Evolutionary conservation across 1,284 basidiomycete species (phyloP), one percentile per base, ranked within the genome.

Genomic region (Xerocomus nothofagi): DNA sequence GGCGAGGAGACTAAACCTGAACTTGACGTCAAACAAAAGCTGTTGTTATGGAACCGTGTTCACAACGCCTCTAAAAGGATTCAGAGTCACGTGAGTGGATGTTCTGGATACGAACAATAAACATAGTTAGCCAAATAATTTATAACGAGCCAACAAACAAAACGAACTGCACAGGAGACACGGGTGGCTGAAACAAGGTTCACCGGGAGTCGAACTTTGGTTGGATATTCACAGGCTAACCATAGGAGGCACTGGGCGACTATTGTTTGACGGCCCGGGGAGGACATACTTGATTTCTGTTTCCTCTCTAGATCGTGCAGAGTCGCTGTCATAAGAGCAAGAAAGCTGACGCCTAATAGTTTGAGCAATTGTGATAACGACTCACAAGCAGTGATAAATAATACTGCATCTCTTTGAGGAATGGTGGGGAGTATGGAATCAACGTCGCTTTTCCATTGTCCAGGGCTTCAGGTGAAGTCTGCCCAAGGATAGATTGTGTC

Each of bases 391-490:
- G 17, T 17, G 29, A 24, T 21, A 12, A 24, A 29, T 10, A 18
- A 20, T 23, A 34, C 12, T n/a, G 10, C 4, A 29, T 39, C 23
- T 5, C n/a, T 31, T 32, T 3, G 12, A 21, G 18, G 40, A 20
- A 38, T 29, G 21, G 17, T 20, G 15, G 27, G 29, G n/a, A 33
- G 11, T 31, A 12, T 40, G 32, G 30, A n/a, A 12, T 39, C 36
- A 49, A 27, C 18, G 18, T 37, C 36, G 44, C 38, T 44, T 54
- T 31, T 54, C 63, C 24, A 44, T 14, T 12, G 46, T 51, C 65
- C 68, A 66, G 1, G 60, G 62, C 48, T 56, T 57, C 50, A 68
- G 26, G n/a, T 50, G 36, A 42, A 62, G 39, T 47, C 66, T 66
- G 7, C 66, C 68, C 50, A 71, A 50, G 5, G 53, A 64, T 31